phyloP scores from a whole-genome alignment of 176 grass and related monocot genomes.

The Dactylis glomerata region DNA sequence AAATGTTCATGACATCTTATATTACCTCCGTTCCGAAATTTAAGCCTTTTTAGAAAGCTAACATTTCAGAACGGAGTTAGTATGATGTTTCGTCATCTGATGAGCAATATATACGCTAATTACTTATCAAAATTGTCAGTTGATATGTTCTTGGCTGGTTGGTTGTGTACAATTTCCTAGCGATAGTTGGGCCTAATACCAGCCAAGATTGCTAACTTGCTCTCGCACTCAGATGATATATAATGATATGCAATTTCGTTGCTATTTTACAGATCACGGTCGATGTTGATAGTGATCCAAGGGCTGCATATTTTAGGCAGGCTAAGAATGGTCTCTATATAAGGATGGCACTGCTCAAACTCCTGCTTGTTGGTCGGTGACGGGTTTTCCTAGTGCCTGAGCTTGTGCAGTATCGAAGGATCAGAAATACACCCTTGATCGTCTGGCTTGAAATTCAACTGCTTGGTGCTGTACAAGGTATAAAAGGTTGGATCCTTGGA shows the following conservation, averaged over 20 bases:
- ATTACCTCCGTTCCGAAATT: too few relatives aligned
- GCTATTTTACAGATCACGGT: constrained; percentile 53
- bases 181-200: not conserved
- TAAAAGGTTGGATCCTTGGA: constrained; percentile 4
- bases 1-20: not conserved
- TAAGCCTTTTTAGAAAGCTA: too few relatives aligned
- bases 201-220: not conserved
- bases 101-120: not conserved
- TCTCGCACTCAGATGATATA: not conserved
- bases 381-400: not conserved
- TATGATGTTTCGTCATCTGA: not conserved
- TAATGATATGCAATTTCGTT: not conserved
- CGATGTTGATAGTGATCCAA: constrained; percentile 73
- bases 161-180: not conserved
- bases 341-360: constrained; percentile 93
- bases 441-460: not conserved
- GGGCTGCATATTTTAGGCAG: constrained; percentile 95
- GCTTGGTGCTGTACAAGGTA: not conserved
- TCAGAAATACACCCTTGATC: constrained; percentile 6
- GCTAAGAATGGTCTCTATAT: constrained; percentile 93
- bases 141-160: not conserved
- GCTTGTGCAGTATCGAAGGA: not conserved
- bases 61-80: too few relatives aligned
- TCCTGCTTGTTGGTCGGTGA: constrained; percentile 81
- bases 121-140: not conserved